These are phyloP conservation scores for Rhizophora apiculata DNA, from an alignment of 345 rosid species.

Conservation along the genomic window DNA sequence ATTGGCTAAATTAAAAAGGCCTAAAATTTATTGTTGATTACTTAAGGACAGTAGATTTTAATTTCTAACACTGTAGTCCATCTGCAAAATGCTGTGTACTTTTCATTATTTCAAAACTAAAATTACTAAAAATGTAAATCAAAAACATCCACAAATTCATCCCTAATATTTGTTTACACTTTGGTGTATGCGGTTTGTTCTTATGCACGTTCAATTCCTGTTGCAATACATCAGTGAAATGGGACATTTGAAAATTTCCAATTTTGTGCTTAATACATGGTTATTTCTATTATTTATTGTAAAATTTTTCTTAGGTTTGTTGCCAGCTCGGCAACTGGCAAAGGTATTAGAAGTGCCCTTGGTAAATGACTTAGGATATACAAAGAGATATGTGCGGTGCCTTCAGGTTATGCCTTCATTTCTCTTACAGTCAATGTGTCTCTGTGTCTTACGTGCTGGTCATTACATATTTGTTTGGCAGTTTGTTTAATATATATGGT, in stretches of 20 bases:
- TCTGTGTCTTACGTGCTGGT: background rate
- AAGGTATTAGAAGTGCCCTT: conserved; percentile 95
- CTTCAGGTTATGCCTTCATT: conserved; percentile 61
- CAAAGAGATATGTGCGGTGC: conserved; percentile 96
- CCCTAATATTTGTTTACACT: background rate
- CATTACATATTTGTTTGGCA: background rate
- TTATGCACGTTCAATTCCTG: background rate
- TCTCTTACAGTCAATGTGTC: background rate
- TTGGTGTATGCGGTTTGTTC: background rate
- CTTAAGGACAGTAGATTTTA: too few relatives aligned
- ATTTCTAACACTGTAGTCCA: too few relatives aligned
- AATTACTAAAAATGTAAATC: too few relatives aligned
- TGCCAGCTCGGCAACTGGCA: conserved; percentile 95
- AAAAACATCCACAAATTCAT: too few relatives aligned
- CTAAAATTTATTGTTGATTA: too few relatives aligned
- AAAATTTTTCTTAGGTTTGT: conserved; percentile 63
- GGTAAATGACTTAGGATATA: conserved; percentile 97
- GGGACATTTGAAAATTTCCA: background rate
- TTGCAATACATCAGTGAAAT: background rate
- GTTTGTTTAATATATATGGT: background rate
- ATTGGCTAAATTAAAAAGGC: too few relatives aligned
- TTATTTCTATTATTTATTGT: background rate
- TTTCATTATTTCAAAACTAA: too few relatives aligned
- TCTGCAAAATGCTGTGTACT: too few relatives aligned
- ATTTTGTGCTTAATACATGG: background rate